Conservation (phyloP, 257 asterid genomes). For the Salvia hispanica region DNA sequence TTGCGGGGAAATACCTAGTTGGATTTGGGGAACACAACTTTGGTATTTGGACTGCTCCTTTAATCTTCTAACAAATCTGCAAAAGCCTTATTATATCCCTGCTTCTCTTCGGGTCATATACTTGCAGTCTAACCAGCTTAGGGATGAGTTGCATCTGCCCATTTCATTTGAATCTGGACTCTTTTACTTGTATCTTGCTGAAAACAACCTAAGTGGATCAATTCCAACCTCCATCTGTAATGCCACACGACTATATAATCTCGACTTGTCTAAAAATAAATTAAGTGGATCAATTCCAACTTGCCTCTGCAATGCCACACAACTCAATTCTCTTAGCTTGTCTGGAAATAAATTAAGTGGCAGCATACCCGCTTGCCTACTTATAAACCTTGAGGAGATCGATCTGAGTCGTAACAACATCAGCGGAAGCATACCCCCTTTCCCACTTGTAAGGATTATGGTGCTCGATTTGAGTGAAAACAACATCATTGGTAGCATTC, state of each 20-base stretch:
- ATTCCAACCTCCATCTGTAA: slow-evolving; percentile 2
- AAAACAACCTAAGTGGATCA: slow-evolving; percentile 19
- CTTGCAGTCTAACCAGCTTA: slow-evolving; percentile 33
- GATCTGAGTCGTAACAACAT: neutral
- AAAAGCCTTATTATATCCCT: slow-evolving; percentile 29
- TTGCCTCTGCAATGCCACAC: neutral
- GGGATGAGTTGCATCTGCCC: neutral
- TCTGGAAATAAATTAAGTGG: slow-evolving; percentile 31
- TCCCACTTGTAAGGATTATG: neutral
- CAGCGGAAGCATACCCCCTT: slow-evolving; percentile 28
- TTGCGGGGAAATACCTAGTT: neutral
- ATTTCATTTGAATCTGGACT: neutral
- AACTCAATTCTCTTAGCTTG: slow-evolving; percentile 30
- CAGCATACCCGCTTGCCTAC: slow-evolving; percentile 23
- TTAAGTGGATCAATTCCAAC: slow-evolving; percentile 8
- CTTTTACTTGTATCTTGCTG: slow-evolving; percentile 21
- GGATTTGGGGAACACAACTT: neutral
- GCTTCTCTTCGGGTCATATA: neutral
- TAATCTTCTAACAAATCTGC: slow-evolving; percentile 28
- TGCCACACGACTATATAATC: too few relatives aligned
- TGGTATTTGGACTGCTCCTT: slow-evolving; percentile 7
- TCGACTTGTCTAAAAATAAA: slow-evolving; percentile 18
- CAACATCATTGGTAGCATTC: neutral
- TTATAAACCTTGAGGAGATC: neutral
- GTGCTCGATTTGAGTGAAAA: neutral